phyloP scores from a whole-genome alignment of 108 stramenopile genomes.

The Stephanodiscus minutulus region DNA sequence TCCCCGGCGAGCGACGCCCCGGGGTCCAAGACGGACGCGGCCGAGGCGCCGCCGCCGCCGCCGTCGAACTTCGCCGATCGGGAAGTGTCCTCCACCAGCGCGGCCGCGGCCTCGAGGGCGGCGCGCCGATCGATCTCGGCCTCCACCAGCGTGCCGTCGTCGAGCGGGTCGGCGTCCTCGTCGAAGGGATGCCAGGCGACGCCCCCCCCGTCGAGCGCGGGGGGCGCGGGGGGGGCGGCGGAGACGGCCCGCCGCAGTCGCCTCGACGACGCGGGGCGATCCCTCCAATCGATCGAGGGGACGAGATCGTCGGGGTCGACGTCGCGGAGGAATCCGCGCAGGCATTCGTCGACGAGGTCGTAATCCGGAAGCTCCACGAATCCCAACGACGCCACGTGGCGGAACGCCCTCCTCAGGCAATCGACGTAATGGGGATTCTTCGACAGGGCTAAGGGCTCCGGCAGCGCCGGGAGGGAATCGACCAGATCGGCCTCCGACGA shows the following conservation, averaged over 20 bases:
- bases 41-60: background rate
- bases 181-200: constrained; percentile 47
- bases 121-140: constrained; percentile 51
- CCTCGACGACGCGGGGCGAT: constrained; percentile 35
- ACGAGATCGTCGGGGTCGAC: constrained; percentile 21
- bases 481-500: constrained; percentile 29
- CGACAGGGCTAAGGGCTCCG: constrained; percentile 62
- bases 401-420: constrained; percentile 68
- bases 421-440: constrained; percentile 59
- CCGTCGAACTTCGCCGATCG: constrained; percentile 36
- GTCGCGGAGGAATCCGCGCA: constrained; percentile 62
- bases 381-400: constrained; percentile 61
- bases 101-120: constrained; percentile 55
- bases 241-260: constrained; percentile 18
- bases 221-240: background rate
- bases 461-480: constrained; percentile 42
- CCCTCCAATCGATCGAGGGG: constrained; percentile 50
- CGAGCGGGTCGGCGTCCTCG: constrained; percentile 45
- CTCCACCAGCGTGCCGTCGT: constrained; percentile 30
- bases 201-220: constrained; percentile 30
- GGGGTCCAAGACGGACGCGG: constrained; percentile 20
- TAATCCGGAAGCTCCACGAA: constrained; percentile 82
- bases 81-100: constrained; percentile 43
- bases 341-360: constrained; percentile 63
- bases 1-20: constrained; percentile 45